Conservation (phyloP, 2,329 filamentous ascomycete genomes). For the Trichophyton schoenleinii region DNA sequence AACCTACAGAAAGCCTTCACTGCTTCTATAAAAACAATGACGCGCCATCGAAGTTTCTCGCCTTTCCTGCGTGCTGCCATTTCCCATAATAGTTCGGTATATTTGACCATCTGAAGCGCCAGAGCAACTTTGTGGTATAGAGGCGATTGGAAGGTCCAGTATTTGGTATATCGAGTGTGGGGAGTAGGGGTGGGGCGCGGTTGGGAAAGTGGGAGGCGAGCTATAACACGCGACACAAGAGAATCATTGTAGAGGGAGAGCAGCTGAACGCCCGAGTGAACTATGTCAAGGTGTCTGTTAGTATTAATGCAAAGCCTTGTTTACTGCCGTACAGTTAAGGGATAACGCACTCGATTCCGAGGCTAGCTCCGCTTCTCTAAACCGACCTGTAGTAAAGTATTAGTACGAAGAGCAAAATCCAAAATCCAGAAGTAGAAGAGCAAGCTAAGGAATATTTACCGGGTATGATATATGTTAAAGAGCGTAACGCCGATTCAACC, state of each 20-base stretch:
- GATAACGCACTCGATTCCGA: slow-evolving; percentile 60
- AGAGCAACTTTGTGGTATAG: slow-evolving; percentile 73
- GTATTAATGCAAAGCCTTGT: slow-evolving; percentile 9
- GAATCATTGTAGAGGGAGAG: slow-evolving; percentile 88
- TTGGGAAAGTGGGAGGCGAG: slow-evolving; percentile 41
- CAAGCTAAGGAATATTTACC: slow-evolving; percentile 31
- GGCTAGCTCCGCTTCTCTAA: slow-evolving; percentile 73
- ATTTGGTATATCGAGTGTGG: slow-evolving; percentile 52
- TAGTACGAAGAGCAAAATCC: not conserved
- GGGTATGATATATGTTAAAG: slow-evolving; percentile 89
- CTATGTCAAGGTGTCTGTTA: slow-evolving; percentile 24
- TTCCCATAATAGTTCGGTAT: slow-evolving; percentile 92
- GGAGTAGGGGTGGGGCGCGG: slow-evolving; percentile 41
- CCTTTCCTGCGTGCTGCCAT: slow-evolving; percentile 85
- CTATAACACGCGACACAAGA: slow-evolving; percentile 57
- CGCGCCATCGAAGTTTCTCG: slow-evolving; percentile 68
- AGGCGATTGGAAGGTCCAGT: slow-evolving; percentile 48
- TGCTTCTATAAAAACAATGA: slow-evolving; percentile 71
- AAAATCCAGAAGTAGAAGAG: not conserved
- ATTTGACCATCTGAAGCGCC: slow-evolving; percentile 77
- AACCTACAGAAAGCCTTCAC: slow-evolving; percentile 77
- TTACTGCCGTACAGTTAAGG: slow-evolving; percentile 11
- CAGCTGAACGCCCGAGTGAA: slow-evolving; percentile 79
- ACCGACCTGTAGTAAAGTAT: slow-evolving; percentile 21
- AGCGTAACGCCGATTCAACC: slow-evolving; percentile 85